Evolutionary conservation across 179 eudicot species (phyloP).

Genomic region (Amaranthus tricolor): DNA sequence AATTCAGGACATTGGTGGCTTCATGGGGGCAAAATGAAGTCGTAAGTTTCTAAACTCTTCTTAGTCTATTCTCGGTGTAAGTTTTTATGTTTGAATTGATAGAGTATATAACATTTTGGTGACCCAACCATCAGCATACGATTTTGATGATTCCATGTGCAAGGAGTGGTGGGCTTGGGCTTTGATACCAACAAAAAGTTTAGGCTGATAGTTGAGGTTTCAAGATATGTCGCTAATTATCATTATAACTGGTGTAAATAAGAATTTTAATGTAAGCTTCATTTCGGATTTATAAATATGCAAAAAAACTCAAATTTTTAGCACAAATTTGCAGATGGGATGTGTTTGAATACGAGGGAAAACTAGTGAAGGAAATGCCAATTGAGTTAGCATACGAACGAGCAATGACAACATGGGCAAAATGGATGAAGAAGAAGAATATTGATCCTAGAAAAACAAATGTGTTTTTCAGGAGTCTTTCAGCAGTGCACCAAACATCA

Average conservation of each 20-base stretch:
- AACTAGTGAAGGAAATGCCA: conserved; percentile 31
- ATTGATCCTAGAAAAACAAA: conserved; percentile 32
- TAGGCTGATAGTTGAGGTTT: too few species aligned
- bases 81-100: not conserved
- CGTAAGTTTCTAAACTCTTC: conserved; percentile 24
- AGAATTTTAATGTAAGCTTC: not conserved
- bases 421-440: conserved; percentile 29
- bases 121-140: not conserved
- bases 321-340: conserved; percentile 35
- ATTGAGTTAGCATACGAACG: conserved; percentile 33
- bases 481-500: conserved; percentile 30
- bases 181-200: too few species aligned
- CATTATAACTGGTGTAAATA: not conserved
- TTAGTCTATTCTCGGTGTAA: not conserved
- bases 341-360: conserved; percentile 28
- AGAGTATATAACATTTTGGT: not conserved
- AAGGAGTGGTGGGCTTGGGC: too few species aligned
- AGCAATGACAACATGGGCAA: conserved; percentile 39
- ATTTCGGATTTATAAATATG: too few species aligned
- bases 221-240: too few species aligned
- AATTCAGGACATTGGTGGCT: conserved; percentile 55
- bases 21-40: conserved; percentile 31
- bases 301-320: too few species aligned
- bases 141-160: too few species aligned
- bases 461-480: conserved; percentile 37